Evolutionary conservation across 257 asterid species (phyloP).

Genomic region (Solanum chiquidenum): DNA sequence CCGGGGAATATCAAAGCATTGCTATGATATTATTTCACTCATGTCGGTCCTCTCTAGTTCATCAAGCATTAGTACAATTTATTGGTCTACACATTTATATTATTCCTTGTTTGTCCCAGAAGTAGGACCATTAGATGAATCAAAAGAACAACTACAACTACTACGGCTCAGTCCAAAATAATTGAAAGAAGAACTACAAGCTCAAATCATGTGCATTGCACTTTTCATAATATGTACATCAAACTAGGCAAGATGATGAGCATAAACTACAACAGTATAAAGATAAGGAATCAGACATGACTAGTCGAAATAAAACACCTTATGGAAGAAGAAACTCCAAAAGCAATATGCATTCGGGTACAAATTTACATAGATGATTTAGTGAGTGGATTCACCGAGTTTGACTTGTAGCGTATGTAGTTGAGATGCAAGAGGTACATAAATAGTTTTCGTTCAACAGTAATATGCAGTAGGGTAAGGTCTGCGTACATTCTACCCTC

Average conservation of each 20-base stretch:
- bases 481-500: neutral
- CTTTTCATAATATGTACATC: neutral
- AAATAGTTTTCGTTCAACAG: neutral
- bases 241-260: neutral
- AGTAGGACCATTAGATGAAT: neutral
- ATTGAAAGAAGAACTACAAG: neutral
- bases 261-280: neutral
- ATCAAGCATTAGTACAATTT: neutral
- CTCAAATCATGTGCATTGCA: neutral
- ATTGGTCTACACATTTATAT: neutral
- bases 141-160: neutral
- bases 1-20: neutral
- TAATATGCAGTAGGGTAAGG: neutral
- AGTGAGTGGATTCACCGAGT: neutral
- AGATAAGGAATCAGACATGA: neutral
- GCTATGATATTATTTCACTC: neutral
- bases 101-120: neutral
- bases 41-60: neutral
- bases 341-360: neutral
- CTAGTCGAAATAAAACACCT: neutral
- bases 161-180: neutral
- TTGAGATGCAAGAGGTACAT: neutral
- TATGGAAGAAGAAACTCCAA: neutral
- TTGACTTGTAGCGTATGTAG: neutral
- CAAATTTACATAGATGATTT: neutral